A percentile compares a stretch with the other conserved stretches of the same genome.
These are phyloP conservation scores for Plantago ovata DNA, from an alignment of 257 asterid species.

Conservation along the genomic window DNA sequence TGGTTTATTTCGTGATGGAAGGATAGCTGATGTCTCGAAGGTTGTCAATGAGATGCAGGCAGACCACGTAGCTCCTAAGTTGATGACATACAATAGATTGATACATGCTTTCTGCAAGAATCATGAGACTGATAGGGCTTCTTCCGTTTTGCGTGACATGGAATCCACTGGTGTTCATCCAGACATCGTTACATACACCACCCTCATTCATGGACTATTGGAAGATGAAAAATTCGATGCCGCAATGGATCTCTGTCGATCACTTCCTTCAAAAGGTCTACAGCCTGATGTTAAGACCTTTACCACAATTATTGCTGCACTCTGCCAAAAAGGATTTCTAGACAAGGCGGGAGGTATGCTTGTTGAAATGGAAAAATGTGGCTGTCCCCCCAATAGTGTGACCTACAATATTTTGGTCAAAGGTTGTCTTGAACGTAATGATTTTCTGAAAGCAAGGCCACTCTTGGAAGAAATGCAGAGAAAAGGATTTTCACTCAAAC, in stretches of 20 bases:
- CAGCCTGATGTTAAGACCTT: slow-evolving; percentile 1
- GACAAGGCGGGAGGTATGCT: not conserved
- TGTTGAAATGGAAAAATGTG: not conserved
- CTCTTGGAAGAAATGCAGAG: slow-evolving; percentile 19
- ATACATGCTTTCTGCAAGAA: slow-evolving; percentile 3
- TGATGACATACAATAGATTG: not conserved
- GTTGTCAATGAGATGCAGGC: slow-evolving; percentile 15
- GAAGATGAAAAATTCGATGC: not conserved
- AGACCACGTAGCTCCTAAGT: not conserved
- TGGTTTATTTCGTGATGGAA: slow-evolving; percentile 10
- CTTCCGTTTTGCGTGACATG: not conserved
- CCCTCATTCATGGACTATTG: slow-evolving; percentile 9
- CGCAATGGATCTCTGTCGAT: slow-evolving; percentile 5
- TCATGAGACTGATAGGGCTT: not conserved
- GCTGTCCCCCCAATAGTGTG: not conserved
- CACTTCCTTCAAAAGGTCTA: slow-evolving; percentile 8
- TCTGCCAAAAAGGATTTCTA: not conserved
- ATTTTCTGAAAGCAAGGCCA: not conserved
- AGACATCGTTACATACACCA: not conserved
- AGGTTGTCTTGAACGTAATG: slow-evolving; percentile 1
- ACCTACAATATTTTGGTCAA: slow-evolving; percentile 10
- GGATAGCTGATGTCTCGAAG: slow-evolving; percentile 7
- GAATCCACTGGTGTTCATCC: not conserved
- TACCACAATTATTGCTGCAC: slow-evolving; percentile 3
- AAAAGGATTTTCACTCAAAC: slow-evolving; percentile 7